Evolutionary conservation across 2,329 filamentous ascomycete genomes (phyloP).

Genomic region (Pseudopyrenochaeta lycopersici): DNA sequence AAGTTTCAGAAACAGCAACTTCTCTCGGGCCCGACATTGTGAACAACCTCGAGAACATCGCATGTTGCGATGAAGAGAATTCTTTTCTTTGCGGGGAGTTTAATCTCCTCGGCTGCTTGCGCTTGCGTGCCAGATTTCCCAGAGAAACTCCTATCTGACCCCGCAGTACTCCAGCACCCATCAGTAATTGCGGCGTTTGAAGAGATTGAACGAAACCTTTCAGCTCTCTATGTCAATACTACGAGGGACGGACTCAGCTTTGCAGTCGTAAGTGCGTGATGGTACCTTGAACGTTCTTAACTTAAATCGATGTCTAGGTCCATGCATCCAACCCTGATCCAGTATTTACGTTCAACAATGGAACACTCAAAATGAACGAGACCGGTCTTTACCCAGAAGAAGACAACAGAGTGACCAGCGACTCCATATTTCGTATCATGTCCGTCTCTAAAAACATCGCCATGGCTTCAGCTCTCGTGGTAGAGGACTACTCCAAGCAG

Average conservation of each 20-base stretch:
- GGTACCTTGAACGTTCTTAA: background rate
- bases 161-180: conserved; percentile 28
- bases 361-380: conserved; percentile 42
- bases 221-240: conserved; percentile 24
- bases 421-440: conserved; percentile 41
- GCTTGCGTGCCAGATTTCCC: conserved; percentile 40
- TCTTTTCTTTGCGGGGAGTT: conserved; percentile 3
- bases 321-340: conserved; percentile 32
- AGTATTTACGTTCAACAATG: conserved; percentile 39
- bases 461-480: conserved; percentile 30
- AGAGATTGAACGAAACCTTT: conserved; percentile 26
- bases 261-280: conserved; percentile 39
- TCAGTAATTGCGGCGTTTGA: conserved; percentile 33
- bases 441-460: conserved; percentile 43
- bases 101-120: conserved; percentile 5
- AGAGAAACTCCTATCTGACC: conserved; percentile 24
- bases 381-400: conserved; percentile 7
- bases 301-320: conserved; percentile 19
- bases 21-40: no score
- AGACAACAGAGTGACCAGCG: conserved; percentile 29
- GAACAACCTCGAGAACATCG: no score
- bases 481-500: conserved; percentile 22
- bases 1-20: no score
- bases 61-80: background rate
- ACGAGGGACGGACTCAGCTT: conserved; percentile 43